Conservation (phyloP, 108 stramenopile genomes). For the Cyclotella choctawhatcheeana region DNA sequence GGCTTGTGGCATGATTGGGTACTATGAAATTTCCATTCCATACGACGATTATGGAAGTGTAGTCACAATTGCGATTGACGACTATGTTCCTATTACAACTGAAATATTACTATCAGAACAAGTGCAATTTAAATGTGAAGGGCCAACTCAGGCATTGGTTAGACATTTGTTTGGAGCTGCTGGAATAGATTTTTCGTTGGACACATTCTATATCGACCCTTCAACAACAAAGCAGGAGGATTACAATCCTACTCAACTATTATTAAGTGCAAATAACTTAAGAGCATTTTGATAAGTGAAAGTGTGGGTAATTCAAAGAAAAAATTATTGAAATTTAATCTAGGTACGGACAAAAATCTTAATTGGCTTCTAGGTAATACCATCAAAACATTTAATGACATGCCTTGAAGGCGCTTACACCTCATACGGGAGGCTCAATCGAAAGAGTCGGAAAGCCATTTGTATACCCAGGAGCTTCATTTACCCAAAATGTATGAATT, state of each 20-base stretch:
- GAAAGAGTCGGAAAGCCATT: no score
- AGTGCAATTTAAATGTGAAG: slow-evolving; percentile 35
- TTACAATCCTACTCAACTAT: slow-evolving; percentile 70
- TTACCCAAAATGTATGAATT: slow-evolving; percentile 45
- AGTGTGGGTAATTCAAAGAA: no score
- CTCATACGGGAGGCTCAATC: no score
- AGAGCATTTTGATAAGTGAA: slow-evolving; percentile 52
- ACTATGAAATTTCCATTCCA: slow-evolving; percentile 62
- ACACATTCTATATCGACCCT: slow-evolving; percentile 69
- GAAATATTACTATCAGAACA: slow-evolving; percentile 63
- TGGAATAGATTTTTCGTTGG: slow-evolving; percentile 44
- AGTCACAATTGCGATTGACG: slow-evolving; percentile 67
- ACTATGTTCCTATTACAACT: slow-evolving; percentile 55
- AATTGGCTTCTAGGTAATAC: no score
- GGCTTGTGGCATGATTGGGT: slow-evolving; percentile 44
- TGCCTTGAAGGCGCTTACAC: no score
- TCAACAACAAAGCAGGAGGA: slow-evolving; percentile 61
- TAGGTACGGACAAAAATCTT: no score
- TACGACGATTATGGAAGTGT: slow-evolving; percentile 72
- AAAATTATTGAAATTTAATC: no score
- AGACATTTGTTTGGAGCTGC: slow-evolving; percentile 44
- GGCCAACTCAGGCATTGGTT: slow-evolving; percentile 54
- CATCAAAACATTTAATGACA: no score
- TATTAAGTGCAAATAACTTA: slow-evolving; percentile 52
- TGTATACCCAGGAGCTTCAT: neutral